Base-by-base conservation (phyloP, 2,329 filamentous ascomycete genomes). In the Penicillium corylophilum region DNA sequence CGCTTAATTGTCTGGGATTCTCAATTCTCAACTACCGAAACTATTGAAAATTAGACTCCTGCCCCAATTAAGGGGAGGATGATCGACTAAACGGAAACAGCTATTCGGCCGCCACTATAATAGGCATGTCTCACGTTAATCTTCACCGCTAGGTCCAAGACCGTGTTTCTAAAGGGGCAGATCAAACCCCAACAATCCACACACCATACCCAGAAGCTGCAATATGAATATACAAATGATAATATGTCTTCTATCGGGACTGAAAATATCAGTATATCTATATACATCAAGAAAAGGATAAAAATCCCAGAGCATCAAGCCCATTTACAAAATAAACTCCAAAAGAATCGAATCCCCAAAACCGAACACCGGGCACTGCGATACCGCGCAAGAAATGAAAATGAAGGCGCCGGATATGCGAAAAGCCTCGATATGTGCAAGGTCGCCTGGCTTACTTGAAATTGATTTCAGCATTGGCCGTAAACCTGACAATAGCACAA, bases 401-500 rank as follows among this genome's bases (percentile, higher is more conserved):
- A 20, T 20, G 18, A 20, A 22, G 35, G 9, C 18, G 16, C 18
- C 2, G 10, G 28, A 15, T 24, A 20, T 44, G 44, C 15, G 23
- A 20, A 39, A 31, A 36, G 5, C 5, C 33, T 38, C 16, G 15
- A 38, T 38, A 38, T 38, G 18, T 20, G 28, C 22, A 20, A 13
- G 22, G 22, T 5, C 20, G 22, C 9, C 12, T 40, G 3, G 35
- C 23, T 1, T 8, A n/a, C n/a, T n/a, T n/a, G n/a, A n/a, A n/a
- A n/a, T n/a, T n/a, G n/a, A n/a, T n/a, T 12, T 63, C 35, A 70
- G 51, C 69, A 71, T 49, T 64, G 57, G 5, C 69, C 68, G 42
- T 71, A 71, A 10, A 71, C 69, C 44, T 70, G 67, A 39, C 69
- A 71, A 44, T 71, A 70, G 49, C 69, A 71, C 29, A 71, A 46